Base-by-base conservation (phyloP, 352 stramenopile genomes). In the Pythium pyrilobum region DNA sequence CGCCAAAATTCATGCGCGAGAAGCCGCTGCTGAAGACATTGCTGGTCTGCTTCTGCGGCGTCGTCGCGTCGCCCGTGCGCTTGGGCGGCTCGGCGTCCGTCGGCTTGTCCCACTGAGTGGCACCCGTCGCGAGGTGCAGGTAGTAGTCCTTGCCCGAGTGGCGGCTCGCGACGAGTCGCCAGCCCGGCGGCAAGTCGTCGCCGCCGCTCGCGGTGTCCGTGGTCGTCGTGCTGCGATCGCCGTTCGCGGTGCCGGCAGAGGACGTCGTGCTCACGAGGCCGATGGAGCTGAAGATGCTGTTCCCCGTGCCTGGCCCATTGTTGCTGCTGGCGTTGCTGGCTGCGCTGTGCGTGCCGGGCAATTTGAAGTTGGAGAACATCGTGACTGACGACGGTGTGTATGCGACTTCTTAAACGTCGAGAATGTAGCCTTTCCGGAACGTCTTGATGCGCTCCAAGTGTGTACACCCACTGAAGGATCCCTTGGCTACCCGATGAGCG, bases 341-440 rank as follows among this genome's bases (percentile, higher is more conserved):
- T 33, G 31, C 71, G 48, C 58, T 81, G 53, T 52, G 60, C 37
- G 59, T 69, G 34, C 72, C 43, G 20, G 53, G 58, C 62, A 87
- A 66, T 51, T 79, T 77, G 64, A 89, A 74, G 50, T 76, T 74
- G 24, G 70, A 78, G 67, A 91, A 89, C 77, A 91, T 88, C 21
- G 52, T 29, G 13, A n/a, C 5, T 10, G 34, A 6, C 33, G n/a
- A n/a, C 3, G 4, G 21, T 6, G 32, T 9, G 12, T 8, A 36
- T 20, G 23, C 11, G 32, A 41, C 7, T 7, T 12, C 15, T 49
- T 25, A 24, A 16, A n/a, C n/a, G n/a, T n/a, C n/a, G n/a, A n/a
- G n/a, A n/a, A n/a, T n/a, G n/a, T n/a, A n/a, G n/a, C n/a, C n/a
- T n/a, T n/a, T n/a, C n/a, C n/a, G n/a, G n/a, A n/a, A n/a, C n/a